Percentiles rank a stretch among this genome's conserved stretches.
Evolutionary conservation across 306 rosid species (phyloP).

Genomic region (Malus orientalis): DNA sequence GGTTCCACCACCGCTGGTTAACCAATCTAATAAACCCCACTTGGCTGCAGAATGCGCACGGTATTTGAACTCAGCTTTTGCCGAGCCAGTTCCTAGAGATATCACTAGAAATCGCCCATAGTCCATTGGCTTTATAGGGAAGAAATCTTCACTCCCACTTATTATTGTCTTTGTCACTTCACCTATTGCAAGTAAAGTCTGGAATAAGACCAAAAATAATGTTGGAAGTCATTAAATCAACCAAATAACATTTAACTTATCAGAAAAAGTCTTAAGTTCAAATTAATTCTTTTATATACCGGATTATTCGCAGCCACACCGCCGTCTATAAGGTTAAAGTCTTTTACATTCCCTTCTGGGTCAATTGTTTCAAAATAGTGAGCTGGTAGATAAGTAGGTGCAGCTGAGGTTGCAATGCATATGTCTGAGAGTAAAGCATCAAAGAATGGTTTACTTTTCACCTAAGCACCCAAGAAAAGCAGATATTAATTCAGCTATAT

Average conservation of each 20-base stretch:
- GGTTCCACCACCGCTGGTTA: constrained; percentile 23
- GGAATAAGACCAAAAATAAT: neutral
- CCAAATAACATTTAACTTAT: neutral
- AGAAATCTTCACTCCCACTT: constrained; percentile 12
- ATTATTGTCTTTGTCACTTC: constrained; percentile 39
- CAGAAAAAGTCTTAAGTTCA: no score
- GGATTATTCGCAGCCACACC: constrained; percentile 71
- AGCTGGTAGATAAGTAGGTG: constrained; percentile 69
- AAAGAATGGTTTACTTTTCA: constrained; percentile 17
- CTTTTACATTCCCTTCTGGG: constrained; percentile 1
- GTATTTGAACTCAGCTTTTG: constrained; percentile 16
- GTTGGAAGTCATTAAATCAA: neutral
- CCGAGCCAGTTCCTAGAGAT: constrained; percentile 48
- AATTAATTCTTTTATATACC: neutral
- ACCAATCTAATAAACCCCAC: constrained; percentile 39
- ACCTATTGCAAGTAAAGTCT: constrained; percentile 55
- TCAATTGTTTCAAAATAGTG: constrained; percentile 44
- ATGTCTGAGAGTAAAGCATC: constrained; percentile 40
- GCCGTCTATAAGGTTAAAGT: constrained; percentile 53
- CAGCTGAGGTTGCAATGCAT: constrained; percentile 61
- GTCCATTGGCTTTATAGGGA: constrained; percentile 19
- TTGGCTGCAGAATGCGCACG: constrained; percentile 23
- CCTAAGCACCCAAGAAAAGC: constrained; percentile 12
- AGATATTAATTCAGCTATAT: neutral
- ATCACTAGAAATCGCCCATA: constrained; percentile 30